Evolutionary conservation across 805 yeast species (phyloP).

Genomic region (Suhomyces canberraensis): DNA sequence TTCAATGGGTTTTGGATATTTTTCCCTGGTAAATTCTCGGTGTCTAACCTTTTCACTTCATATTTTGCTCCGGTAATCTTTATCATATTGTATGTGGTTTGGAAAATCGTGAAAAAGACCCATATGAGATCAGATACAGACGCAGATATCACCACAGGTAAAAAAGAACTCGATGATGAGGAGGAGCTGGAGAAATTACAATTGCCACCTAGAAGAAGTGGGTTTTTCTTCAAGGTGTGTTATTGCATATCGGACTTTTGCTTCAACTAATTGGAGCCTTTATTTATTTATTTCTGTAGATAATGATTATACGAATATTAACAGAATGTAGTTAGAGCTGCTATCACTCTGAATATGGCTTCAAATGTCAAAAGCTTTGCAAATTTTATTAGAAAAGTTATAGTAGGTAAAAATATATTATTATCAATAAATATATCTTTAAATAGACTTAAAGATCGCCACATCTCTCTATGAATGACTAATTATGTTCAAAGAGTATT

Average conservation of each 20-base stretch:
- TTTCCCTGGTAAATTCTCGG: constrained; percentile 35
- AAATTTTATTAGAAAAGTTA: too few relatives aligned
- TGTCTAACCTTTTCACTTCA: constrained; percentile 33
- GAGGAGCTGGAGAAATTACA: constrained; percentile 36
- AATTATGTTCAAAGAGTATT: too few relatives aligned
- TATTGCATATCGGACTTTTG: constrained; percentile 19
- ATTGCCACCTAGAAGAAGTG: constrained; percentile 18
- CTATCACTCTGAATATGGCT: too few relatives aligned
- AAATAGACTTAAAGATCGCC: too few relatives aligned
- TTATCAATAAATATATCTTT: too few relatives aligned
- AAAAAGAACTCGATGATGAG: constrained; percentile 58
- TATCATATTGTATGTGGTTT: constrained; percentile 45
- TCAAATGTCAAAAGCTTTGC: too few relatives aligned
- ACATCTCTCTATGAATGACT: too few relatives aligned
- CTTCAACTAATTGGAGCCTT: constrained; percentile 21
- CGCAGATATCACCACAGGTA: constrained; percentile 53
- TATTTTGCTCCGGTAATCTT: constrained; percentile 44
- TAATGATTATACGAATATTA: too few relatives aligned
- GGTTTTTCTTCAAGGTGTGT: constrained; percentile 19
- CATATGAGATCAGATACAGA: constrained; percentile 43
- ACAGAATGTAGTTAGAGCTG: too few relatives aligned
- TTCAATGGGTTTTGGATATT: constrained; percentile 43
- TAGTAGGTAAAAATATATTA: too few relatives aligned
- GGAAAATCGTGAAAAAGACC: constrained; percentile 53
- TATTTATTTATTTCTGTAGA: too few relatives aligned